These are phyloP conservation scores for Penicillium maclennaniae DNA, from an alignment of 495 filamentous ascomycete species.

Conservation along the genomic window DNA sequence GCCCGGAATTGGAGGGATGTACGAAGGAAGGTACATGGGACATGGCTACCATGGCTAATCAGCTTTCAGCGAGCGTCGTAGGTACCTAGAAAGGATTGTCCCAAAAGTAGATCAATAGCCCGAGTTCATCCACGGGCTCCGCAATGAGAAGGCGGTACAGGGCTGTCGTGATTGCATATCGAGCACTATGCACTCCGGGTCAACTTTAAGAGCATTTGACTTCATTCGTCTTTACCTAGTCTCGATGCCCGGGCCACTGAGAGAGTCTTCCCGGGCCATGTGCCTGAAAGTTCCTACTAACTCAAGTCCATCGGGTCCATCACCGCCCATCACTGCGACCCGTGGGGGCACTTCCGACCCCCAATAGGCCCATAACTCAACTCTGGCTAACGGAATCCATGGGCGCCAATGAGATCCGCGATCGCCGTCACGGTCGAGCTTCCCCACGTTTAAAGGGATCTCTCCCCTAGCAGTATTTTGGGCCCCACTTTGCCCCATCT, in stretches of 20 bases:
- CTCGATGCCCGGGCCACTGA: slow-evolving; percentile 14
- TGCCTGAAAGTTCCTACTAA: slow-evolving; percentile 1
- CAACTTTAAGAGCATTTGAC: slow-evolving; percentile 30
- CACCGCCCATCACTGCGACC: slow-evolving; percentile 8
- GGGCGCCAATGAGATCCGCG: slow-evolving; percentile 17
- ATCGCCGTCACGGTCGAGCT: slow-evolving; percentile 17
- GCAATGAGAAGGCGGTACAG: neutral
- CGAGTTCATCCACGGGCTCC: slow-evolving; percentile 1
- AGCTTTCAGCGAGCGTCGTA: neutral
- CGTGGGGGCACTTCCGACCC: slow-evolving; percentile 6
- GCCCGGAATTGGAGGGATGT: slow-evolving; percentile 2
- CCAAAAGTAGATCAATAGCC: neutral
- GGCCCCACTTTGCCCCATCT: neutral
- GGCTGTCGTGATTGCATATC: neutral
- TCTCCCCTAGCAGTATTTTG: neutral
- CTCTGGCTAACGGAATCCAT: neutral
- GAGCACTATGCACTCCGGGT: neutral
- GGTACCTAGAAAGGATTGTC: neutral
- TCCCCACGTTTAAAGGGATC: slow-evolving; percentile 19
- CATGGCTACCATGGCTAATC: neutral
- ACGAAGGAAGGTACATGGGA: slow-evolving; percentile 3
- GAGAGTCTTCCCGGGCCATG: slow-evolving; percentile 12
- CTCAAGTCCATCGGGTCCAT: neutral
- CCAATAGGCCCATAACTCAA: slow-evolving; percentile 7
- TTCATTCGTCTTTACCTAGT: slow-evolving; percentile 15